Base-by-base conservation (phyloP, 208 protist genomes). In the Acanthamoeba healyi region DNA sequence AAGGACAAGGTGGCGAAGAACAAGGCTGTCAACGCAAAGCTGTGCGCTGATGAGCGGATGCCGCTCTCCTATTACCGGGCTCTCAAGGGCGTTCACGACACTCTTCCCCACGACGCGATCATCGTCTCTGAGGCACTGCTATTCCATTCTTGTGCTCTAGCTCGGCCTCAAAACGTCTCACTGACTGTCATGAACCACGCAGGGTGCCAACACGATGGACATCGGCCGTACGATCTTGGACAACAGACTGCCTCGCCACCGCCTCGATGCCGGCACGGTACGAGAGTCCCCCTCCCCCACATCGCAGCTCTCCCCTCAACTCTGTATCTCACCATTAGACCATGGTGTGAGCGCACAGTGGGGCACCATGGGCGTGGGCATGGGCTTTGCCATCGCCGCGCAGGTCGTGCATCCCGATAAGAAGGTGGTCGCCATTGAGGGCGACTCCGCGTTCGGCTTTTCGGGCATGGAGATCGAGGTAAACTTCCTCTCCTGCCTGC, bases 201-300 rank as follows among this genome's bases (percentile, higher is more conserved):
- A 95, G 88, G 94, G 94, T 14, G 94, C 93, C 67, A 96, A 96
- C 72, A 96, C 94, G n/a, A 96, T 96, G 94, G 94, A 96, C 70
- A 95, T 96, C 17, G 92, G 93, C 6, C 74, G 94, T 10, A 93
- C 92, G 32, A 79, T 96, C 44, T 51, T 96, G 17, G 56, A 92
- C 22, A 93, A 95, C 56, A 40, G 49, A 12, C 26, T 94, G 17
- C 94, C 94, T 24, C 94, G 94, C 36, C 74, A 87, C 54, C 91
- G 94, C 56, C 81, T 96, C 14, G 94, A 96, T 40, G 94, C 94
- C 24, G 94, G 94, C n/a, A 95, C 94, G 9, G 63, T 91, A 44
- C 12, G 56, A 12, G 54, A 19, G 10, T 54, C 15, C 49, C 49
- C 49, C 49, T 15, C 26, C 5, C 65, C 14, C 0, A 12, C 0